These are phyloP conservation scores for Symbiotaphrina buchneri DNA, from an alignment of 495 filamentous ascomycete species.

Conservation along the genomic window DNA sequence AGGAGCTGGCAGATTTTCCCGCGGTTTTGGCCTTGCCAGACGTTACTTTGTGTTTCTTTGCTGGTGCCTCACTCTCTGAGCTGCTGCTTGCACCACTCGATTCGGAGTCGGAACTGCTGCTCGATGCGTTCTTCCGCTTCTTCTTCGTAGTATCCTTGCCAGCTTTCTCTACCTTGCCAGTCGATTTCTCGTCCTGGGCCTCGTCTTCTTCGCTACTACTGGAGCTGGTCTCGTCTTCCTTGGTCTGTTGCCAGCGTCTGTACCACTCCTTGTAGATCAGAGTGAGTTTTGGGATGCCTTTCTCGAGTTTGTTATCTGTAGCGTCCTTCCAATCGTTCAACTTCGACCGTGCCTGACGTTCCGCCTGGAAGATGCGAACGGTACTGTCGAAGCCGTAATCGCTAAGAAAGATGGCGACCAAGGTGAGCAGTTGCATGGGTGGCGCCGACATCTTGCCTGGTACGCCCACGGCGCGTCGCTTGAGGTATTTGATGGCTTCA, in stretches of 20 bases:
- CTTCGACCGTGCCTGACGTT: constrained; percentile 21
- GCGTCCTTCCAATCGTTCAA: constrained; percentile 15
- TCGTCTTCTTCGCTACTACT: not conserved
- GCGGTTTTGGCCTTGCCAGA: not conserved
- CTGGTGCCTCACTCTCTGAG: not conserved
- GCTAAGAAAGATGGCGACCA: constrained; percentile 43
- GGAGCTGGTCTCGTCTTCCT: not conserved
- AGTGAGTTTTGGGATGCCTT: constrained; percentile 21
- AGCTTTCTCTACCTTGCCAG: too few species aligned
- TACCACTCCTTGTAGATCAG: constrained; percentile 23
- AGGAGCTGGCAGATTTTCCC: not conserved
- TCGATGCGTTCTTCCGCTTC: not conserved
- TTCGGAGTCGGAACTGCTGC: not conserved
- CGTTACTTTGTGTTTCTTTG: not conserved
- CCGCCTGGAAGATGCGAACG: constrained; percentile 32
- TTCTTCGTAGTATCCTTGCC: not conserved
- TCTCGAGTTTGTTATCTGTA: constrained; percentile 11
- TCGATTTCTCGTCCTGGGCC: not conserved
- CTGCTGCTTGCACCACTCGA: too few species aligned
- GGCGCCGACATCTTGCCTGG: constrained; percentile 16
- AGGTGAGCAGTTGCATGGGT: constrained; percentile 33
- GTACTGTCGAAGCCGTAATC: constrained; percentile 38
- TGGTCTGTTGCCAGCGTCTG: not conserved
- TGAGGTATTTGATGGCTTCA: constrained; percentile 6
- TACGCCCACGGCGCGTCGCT: too few species aligned